Conservation (phyloP, 1,139 yeast genomes). For the Candida frijolesensis region DNA sequence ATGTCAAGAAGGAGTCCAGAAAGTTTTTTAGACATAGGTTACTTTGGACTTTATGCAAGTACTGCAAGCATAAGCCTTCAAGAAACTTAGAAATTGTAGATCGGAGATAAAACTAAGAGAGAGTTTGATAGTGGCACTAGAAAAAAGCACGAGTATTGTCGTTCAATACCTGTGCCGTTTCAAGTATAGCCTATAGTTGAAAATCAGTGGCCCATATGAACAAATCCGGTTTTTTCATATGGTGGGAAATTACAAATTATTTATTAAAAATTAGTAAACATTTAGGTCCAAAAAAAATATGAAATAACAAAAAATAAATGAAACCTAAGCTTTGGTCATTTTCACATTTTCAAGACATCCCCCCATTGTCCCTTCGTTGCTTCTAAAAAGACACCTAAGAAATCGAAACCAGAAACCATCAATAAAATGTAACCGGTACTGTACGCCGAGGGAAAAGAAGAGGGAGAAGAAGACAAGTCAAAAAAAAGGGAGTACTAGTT, state of each 20-base stretch:
- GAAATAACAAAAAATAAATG: neutral
- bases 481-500: neutral
- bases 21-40: no score
- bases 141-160: no score
- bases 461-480: neutral
- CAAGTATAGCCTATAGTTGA: neutral
- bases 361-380: neutral
- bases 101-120: neutral
- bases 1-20: no score
- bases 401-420: no score
- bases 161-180: neutral
- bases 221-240: neutral
- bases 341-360: no score
- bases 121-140: neutral
- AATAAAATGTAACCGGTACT: neutral
- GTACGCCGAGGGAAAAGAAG: neutral
- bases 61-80: no score
- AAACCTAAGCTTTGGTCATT: neutral
- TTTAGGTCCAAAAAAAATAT: neutral
- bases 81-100: no score
- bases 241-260: neutral
- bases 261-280: neutral
- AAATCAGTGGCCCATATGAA: neutral
- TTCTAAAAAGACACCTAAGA: neutral
- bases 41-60: no score